A percentile compares a stretch with the other conserved stretches of the same genome.
Evolutionary conservation across 495 filamentous ascomycete genomes (phyloP).

Genomic region (Penicillium odoratum): DNA sequence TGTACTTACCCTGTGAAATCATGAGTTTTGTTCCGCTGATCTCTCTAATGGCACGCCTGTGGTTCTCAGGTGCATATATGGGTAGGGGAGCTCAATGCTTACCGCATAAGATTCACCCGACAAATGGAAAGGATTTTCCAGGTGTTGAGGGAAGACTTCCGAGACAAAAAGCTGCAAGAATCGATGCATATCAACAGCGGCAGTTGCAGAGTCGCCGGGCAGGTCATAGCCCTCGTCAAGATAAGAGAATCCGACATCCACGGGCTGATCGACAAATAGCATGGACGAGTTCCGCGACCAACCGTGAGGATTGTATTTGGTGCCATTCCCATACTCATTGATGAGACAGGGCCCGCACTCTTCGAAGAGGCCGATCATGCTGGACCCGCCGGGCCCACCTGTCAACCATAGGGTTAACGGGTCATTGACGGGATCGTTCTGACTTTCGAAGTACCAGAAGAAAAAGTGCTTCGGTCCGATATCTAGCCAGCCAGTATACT

Average conservation of each 20-base stretch:
- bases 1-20: conserved; percentile 34
- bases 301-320: conserved; percentile 44
- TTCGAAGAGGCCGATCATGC: conserved; percentile 39
- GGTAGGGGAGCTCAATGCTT: conserved; percentile 4
- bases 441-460: conserved; percentile 62
- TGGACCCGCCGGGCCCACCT: conserved; percentile 45
- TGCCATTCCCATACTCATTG: conserved; percentile 39
- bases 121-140: conserved; percentile 31
- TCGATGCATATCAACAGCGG: conserved; percentile 39
- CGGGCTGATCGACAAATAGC: conserved; percentile 50
- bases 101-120: conserved; percentile 40
- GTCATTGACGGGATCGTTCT: conserved; percentile 51
- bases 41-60: too few relatives aligned
- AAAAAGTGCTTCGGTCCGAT: conserved; percentile 50
- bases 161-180: conserved; percentile 44
- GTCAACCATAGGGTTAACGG: conserved; percentile 62
- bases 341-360: conserved; percentile 46
- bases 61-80: neutral
- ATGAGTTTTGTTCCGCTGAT: too few relatives aligned
- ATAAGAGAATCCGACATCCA: conserved; percentile 46
- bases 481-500: conserved; percentile 45
- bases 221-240: conserved; percentile 31
- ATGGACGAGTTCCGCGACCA: conserved; percentile 48
- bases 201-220: conserved; percentile 27
- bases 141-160: conserved; percentile 39